phyloP scores from a whole-genome alignment of 1,139 yeast genomes.

The Yarrowia galli region DNA sequence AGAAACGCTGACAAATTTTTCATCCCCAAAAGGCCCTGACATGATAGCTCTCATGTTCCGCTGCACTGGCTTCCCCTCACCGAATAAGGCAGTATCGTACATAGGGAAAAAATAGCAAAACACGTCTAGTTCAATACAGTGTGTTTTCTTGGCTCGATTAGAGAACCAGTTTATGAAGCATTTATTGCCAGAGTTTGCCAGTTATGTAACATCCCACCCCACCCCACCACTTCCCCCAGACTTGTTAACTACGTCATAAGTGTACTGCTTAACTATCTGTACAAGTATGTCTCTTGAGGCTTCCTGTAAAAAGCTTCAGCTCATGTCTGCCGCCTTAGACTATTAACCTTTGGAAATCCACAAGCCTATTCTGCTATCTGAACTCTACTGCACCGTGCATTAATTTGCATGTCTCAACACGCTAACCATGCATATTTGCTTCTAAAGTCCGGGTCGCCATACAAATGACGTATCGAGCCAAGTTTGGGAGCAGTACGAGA shows the following conservation, averaged over 20 bases:
- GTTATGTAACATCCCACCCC: neutral
- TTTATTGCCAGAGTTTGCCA: too few species aligned
- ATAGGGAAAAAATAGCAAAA: too few species aligned
- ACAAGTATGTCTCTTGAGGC: neutral
- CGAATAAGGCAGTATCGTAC: neutral
- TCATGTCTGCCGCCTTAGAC: slow-evolving; percentile 10
- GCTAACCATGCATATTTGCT: slow-evolving; percentile 30
- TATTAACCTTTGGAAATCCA: neutral
- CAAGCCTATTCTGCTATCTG: slow-evolving; percentile 18
- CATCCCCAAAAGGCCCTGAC: neutral
- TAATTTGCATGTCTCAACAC: slow-evolving; percentile 36
- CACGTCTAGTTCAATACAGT: too few species aligned
- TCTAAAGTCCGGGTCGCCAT: slow-evolving; percentile 4
- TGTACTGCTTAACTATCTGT: neutral
- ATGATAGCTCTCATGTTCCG: slow-evolving; percentile 11
- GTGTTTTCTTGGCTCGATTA: too few species aligned
- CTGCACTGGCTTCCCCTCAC: slow-evolving; percentile 28
- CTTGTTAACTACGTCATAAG: neutral
- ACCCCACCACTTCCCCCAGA: neutral
- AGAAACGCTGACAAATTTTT: neutral
- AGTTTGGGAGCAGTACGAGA: neutral
- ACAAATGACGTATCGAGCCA: neutral
- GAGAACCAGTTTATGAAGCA: too few species aligned
- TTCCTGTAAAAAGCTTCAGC: neutral
- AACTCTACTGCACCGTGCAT: slow-evolving; percentile 1